Percentiles rank a stretch among this genome's conserved stretches.
These are phyloP conservation scores for Logfia minima DNA, from an alignment of 129 eudicot genomes.

Conservation along the genomic window DNA sequence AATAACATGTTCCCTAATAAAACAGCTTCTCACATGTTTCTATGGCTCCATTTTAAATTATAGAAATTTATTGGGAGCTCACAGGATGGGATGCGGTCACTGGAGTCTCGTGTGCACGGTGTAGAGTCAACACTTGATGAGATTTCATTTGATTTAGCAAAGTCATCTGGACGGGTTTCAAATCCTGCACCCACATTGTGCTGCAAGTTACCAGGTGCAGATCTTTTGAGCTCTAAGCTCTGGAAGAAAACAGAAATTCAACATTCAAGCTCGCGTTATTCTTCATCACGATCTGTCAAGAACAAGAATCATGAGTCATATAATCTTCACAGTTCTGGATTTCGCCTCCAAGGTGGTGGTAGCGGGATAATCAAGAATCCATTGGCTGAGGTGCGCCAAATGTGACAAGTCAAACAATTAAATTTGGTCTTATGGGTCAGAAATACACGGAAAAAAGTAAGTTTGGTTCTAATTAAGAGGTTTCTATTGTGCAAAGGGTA, in stretches of 20 bases:
- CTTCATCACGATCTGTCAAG: conserved; percentile 30
- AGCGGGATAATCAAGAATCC: conserved; percentile 72
- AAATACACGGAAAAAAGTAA: neutral
- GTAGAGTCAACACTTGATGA: conserved; percentile 53
- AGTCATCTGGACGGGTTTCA: conserved; percentile 61
- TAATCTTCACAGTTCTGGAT: conserved; percentile 39
- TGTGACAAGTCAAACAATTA: neutral
- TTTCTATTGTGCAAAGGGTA: conserved; percentile 18
- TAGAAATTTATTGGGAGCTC: conserved; percentile 84
- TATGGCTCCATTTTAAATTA: neutral
- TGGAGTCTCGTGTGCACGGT: conserved; percentile 55
- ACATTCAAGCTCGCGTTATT: conserved; percentile 25
- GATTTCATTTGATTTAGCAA: conserved; percentile 73
- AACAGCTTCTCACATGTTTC: conserved; percentile 13
- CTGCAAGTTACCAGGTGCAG: conserved; percentile 77
- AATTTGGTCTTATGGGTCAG: neutral
- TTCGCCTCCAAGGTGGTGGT: conserved; percentile 38
- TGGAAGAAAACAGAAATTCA: conserved; percentile 63
- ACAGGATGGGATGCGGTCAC: conserved; percentile 62
- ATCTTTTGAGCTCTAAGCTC: conserved; percentile 66
- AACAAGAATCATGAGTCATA: conserved; percentile 26
- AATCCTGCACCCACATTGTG: conserved; percentile 42
- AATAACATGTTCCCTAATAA: neutral
- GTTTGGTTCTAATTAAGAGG: neutral
- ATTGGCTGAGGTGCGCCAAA: conserved; percentile 54